phyloP scores from a whole-genome alignment of 2,329 filamentous ascomycete species.

The Xylaria sp. region DNA sequence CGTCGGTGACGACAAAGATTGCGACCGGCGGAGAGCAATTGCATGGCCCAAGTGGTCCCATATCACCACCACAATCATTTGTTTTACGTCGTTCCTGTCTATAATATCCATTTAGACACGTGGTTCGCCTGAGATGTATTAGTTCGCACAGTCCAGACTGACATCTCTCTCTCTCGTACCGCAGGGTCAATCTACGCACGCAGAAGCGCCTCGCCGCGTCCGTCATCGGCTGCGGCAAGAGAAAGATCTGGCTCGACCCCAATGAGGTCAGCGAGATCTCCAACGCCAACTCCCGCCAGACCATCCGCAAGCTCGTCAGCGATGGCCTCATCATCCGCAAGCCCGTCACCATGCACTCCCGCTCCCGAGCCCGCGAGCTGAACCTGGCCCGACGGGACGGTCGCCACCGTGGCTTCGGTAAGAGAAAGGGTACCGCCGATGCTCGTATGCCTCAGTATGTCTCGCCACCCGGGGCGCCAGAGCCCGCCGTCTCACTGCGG shows the following conservation, averaged over 20 bases:
- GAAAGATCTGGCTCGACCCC: constrained; percentile 99
- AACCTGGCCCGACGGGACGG: constrained; percentile 94
- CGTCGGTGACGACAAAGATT: no score
- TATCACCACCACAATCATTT: no score
- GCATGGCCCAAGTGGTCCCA: background rate
- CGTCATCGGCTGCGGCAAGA: constrained; percentile 98
- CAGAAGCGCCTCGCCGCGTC: constrained; percentile 99
- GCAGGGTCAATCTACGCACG: constrained; percentile 98
- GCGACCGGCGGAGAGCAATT: background rate
- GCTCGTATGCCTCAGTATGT: constrained; percentile 98
- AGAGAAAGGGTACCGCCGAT: constrained; percentile 99
- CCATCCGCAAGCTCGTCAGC: constrained; percentile 98
- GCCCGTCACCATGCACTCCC: constrained; percentile 99
- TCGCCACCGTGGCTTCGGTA: constrained; percentile 99
- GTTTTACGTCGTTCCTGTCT: background rate
- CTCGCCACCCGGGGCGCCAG: constrained; percentile 21
- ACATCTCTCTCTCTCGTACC: constrained; percentile 42
- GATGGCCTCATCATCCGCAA: constrained; percentile 99
- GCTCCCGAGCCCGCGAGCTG: constrained; percentile 93
- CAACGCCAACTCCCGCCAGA: constrained; percentile 99
- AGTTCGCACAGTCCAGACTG: constrained; percentile 26
- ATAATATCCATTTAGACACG: background rate
- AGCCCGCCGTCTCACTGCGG: background rate
- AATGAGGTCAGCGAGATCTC: constrained; percentile 99
- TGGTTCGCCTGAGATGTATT: background rate